Conservation (phyloP, 768 basidiomycete genomes). For the Lentinus brumalis region DNA sequence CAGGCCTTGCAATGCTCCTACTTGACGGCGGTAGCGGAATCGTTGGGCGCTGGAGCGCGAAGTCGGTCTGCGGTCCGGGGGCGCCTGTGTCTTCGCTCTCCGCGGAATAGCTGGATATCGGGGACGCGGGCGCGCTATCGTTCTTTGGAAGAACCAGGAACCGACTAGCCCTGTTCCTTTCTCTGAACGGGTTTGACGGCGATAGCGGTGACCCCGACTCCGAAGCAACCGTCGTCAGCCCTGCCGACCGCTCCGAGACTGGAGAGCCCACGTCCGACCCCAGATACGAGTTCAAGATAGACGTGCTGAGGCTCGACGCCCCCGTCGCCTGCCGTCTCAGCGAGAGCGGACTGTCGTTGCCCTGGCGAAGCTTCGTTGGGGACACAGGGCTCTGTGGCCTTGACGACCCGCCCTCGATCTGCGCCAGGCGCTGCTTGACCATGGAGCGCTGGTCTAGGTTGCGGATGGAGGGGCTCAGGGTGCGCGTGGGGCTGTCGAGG, state of each 20-base stretch:
- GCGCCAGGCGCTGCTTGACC: conserved; percentile 65
- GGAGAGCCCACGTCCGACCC: conserved; percentile 8
- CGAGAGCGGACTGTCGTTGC: conserved; percentile 1
- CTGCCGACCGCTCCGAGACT: conserved; percentile 10
- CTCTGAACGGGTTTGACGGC: not conserved
- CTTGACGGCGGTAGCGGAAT: not conserved
- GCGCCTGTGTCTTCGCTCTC: not conserved
- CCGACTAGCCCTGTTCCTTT: not conserved
- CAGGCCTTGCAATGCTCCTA: not conserved
- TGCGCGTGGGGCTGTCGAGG: conserved; percentile 31
- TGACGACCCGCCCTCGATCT: conserved; percentile 46
- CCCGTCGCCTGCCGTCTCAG: conserved; percentile 6
- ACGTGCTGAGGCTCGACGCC: conserved; percentile 2
- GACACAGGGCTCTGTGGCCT: conserved; percentile 22
- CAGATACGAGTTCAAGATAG: conserved; percentile 17
- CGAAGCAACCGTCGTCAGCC: conserved; percentile 16
- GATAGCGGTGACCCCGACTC: conserved; percentile 13
- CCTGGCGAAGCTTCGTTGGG: conserved; percentile 7
- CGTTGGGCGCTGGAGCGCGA: not conserved
- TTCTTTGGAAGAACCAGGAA: not conserved
- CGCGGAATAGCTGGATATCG: conserved; percentile 17
- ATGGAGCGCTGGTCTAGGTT: conserved; percentile 63
- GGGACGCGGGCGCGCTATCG: conserved; percentile 6
- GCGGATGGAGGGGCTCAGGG: conserved; percentile 59
- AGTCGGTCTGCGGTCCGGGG: not conserved